These are phyloP conservation scores for Boletus subcaerulescens DNA, from an alignment of 768 basidiomycete species.

Conservation along the genomic window DNA sequence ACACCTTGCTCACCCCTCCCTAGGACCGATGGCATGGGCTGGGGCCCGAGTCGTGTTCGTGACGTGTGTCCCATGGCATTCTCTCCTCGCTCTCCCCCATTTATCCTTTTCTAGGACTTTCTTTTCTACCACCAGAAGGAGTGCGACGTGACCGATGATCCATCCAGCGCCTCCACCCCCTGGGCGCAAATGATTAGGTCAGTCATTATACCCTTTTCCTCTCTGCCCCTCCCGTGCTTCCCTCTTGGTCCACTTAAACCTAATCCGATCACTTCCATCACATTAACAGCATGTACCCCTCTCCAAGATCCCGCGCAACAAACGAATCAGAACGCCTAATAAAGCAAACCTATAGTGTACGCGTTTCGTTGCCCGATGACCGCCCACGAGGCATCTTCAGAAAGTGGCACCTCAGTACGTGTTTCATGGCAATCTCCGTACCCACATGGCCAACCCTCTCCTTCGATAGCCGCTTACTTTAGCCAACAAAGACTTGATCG, in stretches of 20 bases:
- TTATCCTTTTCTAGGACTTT: conserved; percentile 41
- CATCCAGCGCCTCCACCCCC: conserved; percentile 52
- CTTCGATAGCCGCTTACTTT: conserved; percentile 71
- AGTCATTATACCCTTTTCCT: conserved; percentile 21
- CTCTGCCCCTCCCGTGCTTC: conserved; percentile 4
- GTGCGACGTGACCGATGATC: conserved; percentile 39
- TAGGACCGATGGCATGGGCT: conserved; percentile 71
- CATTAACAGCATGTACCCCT: conserved; percentile 35
- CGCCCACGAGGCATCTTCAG: conserved; percentile 40
- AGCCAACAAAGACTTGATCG: conserved; percentile 72
- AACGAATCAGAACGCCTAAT: conserved; percentile 44
- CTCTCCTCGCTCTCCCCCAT: not conserved
- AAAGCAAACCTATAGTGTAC: conserved; percentile 55
- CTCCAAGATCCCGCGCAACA: conserved; percentile 39
- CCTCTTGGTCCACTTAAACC: conserved; percentile 32
- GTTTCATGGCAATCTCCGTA: conserved; percentile 33
- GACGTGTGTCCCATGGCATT: conserved; percentile 23
- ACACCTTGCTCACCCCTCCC: not conserved
- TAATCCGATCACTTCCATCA: conserved; percentile 23
- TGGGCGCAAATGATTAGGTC: conserved; percentile 77
- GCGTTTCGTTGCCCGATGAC: conserved; percentile 45
- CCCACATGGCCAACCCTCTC: conserved; percentile 7
- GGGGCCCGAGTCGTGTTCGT: conserved; percentile 79
- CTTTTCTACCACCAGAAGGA: conserved; percentile 55
- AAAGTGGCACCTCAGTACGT: conserved; percentile 55